Conservation (phyloP, 306 rosid genomes). For the Quercus rubra region DNA sequence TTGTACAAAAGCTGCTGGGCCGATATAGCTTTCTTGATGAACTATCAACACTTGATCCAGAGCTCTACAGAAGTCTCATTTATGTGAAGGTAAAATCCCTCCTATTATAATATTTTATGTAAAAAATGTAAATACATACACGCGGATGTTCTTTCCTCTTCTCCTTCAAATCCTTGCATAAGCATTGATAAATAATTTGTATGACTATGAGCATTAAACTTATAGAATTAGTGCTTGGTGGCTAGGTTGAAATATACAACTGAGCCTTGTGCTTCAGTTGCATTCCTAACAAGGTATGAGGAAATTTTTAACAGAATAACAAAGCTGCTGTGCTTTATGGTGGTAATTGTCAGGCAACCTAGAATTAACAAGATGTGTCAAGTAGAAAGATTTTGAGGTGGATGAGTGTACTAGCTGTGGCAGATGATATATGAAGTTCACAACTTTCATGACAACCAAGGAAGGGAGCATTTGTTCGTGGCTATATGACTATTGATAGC, state of each 20-base stretch:
- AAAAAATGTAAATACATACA: conserved; percentile 2
- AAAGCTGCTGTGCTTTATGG: neutral
- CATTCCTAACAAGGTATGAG: neutral
- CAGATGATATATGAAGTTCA: neutral
- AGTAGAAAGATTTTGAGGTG: neutral
- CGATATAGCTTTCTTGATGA: conserved; percentile 97
- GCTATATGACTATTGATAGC: neutral
- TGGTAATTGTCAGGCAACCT: neutral
- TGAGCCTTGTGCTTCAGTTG: neutral
- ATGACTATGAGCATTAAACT: conserved; percentile 13
- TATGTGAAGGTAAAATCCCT: conserved; percentile 77
- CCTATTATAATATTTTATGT: neutral
- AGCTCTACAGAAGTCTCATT: conserved; percentile 87
- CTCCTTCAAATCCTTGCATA: conserved; percentile 15
- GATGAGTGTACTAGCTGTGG: conserved; percentile 11
- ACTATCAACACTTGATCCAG: conserved; percentile 92
- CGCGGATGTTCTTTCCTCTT: conserved; percentile 6
- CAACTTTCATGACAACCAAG: conserved; percentile 6
- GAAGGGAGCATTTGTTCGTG: neutral
- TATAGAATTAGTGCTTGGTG: conserved; percentile 5
- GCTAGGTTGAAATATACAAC: neutral
- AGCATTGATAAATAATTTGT: conserved; percentile 5
- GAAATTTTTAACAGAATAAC: neutral
- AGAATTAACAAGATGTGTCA: neutral
- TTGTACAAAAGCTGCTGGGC: conserved; percentile 89